Conservation (phyloP, 2,329 filamentous ascomycete species). For the Xylaria sp. region DNA sequence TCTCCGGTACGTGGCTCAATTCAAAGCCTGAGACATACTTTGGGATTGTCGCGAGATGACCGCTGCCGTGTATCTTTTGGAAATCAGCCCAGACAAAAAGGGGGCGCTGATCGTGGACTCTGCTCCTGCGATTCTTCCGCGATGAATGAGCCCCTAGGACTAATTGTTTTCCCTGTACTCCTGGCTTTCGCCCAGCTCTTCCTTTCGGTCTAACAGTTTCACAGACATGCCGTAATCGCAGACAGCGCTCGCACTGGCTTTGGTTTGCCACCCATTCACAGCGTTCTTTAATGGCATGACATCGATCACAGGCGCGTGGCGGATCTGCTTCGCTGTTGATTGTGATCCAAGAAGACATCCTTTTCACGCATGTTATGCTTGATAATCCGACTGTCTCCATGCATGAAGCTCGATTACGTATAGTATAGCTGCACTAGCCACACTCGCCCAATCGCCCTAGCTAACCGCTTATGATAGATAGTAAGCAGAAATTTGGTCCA, state of each 20-base stretch:
- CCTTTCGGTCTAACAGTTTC: slow-evolving; percentile 18
- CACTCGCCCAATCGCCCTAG: not conserved
- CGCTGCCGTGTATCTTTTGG: not conserved
- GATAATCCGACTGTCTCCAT: not conserved
- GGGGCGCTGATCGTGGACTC: not conserved
- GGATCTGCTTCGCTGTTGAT: slow-evolving; percentile 3
- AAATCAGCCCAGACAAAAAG: not conserved
- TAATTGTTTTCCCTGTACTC: not conserved
- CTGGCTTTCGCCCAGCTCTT: slow-evolving; percentile 19
- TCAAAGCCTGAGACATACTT: not conserved
- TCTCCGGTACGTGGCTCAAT: not conserved
- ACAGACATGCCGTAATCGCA: slow-evolving; percentile 17
- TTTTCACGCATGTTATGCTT: not conserved
- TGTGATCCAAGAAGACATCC: not conserved
- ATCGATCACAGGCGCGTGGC: slow-evolving; percentile 15
- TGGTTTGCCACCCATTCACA: not conserved
- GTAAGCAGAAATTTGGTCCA: too few relatives aligned
- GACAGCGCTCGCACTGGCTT: not conserved
- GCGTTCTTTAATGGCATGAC: slow-evolving; percentile 16
- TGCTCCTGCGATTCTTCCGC: not conserved
- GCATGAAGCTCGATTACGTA: not conserved
- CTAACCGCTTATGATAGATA: too few relatives aligned
- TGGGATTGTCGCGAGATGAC: not conserved
- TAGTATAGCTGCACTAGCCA: not conserved
- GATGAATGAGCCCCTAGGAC: too few relatives aligned